Base-by-base conservation (phyloP, 139 green algal species). In the Chlorella sp. region DNA sequence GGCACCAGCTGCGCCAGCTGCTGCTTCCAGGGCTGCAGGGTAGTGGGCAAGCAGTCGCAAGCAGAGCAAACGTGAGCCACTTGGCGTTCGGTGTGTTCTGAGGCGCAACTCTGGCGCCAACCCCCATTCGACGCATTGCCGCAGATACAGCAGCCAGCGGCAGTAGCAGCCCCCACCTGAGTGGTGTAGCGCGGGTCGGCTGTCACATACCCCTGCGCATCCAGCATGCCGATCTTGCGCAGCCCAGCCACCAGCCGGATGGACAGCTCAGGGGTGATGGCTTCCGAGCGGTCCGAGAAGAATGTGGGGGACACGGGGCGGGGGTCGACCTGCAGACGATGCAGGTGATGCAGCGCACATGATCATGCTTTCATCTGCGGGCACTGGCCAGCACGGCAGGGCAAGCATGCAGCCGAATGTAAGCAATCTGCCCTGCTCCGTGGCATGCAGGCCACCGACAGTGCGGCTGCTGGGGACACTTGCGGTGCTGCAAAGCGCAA, bases 281-380 rank as follows among this genome's bases (percentile, higher is more conserved):
- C 71, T 56, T 82, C 34, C 60, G 76, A 82, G 76, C 76, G 76
- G 38, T 82, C 76, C 0, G 76, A 82, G 60, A 82, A 82, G 60
- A 82, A 82, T 26, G 20, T 26, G 76, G 56, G 76, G 60, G 26
- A 3, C 23, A 82, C 38, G 34, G 76, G 76, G 57, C 76, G 76
- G 56, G 76, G 60, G 57, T 82, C 76, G 18, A 82, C 38, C 76
- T 82, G 74, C 38, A 23, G 11, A 20, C 20, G 32, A 11, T 47
- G 32, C 13, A 71, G 69, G 1, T 13, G 39, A 55, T 1, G 38
- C 5, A 60, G 26, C 11, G 23, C 28, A 38, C 23, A 60, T 9
- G 30, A 4, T 3, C 51, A 20, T 15, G 51, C 11, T 60, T 15
- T 60, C 6, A 51, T n/a, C n/a, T n/a, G n/a, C n/a, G n/a, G n/a